These are phyloP conservation scores for Fusarium nygamai DNA, from an alignment of 2,329 filamentous ascomycete genomes.

Conservation along the genomic window DNA sequence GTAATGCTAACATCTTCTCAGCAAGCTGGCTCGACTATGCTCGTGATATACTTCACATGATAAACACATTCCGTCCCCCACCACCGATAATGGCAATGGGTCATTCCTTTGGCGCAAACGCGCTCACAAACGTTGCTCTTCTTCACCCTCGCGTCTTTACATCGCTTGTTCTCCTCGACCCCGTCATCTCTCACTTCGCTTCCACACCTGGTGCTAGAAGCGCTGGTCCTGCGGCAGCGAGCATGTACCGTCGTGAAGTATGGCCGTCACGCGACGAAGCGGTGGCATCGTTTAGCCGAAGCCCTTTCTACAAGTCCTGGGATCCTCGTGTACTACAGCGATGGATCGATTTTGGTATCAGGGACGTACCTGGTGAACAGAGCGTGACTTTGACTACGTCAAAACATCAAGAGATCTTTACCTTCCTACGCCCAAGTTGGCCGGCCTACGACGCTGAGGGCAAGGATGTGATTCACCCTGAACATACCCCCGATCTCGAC, in stretches of 20 bases:
- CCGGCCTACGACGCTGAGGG: constrained; percentile 53
- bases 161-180: constrained; percentile 82
- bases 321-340: constrained; percentile 78
- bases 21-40: constrained; percentile 83
- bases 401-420: constrained; percentile 83
- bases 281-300: constrained; percentile 70
- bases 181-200: constrained; percentile 71
- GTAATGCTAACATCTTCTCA: constrained; percentile 12
- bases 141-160: constrained; percentile 84
- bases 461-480: constrained; percentile 51
- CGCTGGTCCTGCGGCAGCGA: constrained; percentile 64
- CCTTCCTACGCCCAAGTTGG: constrained; percentile 73
- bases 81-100: constrained; percentile 86
- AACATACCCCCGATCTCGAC: constrained; percentile 58
- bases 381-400: constrained; percentile 81
- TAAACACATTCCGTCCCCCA: constrained; percentile 84
- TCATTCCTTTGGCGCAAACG: constrained; percentile 86
- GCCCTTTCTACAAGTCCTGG: constrained; percentile 81
- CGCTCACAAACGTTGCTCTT: constrained; percentile 76
- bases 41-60: constrained; percentile 83
- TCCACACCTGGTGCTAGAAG: constrained; percentile 48
- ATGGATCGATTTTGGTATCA: constrained; percentile 73
- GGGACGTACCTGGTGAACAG: constrained; percentile 61
- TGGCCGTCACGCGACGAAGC: constrained; percentile 84
- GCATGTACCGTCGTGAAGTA: constrained; percentile 76